Evolutionary conservation across 495 filamentous ascomycete species (phyloP), one percentile per base, ranked within the genome.

Genomic region (Paragyromitra xinjiangensis): DNA sequence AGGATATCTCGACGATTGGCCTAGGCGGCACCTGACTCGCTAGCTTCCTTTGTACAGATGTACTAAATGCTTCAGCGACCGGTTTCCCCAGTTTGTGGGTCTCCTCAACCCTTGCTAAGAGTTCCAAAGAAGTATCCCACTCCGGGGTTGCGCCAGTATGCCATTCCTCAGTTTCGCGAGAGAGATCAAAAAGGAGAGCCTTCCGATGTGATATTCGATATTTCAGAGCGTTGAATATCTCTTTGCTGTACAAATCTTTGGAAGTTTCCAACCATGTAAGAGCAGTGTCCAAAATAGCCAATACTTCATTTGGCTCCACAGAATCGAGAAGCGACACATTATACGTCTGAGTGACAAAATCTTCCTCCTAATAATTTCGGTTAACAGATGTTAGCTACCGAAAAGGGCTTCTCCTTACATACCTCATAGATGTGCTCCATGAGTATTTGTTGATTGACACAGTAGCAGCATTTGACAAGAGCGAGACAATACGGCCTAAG

Each of bases 11-110:
- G 16, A 97, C 92, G 78, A 98, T 94, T 6, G 95, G 93, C 34
- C 95, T 90, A 29, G 95, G 96, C 3, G 95, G 95, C 65, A 97
- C 93, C 4, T 93, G 97, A 80, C 93, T 97, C 7, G 95, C 93
- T 5, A 99, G 85, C 74, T 90, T 91, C 12, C 96, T 88, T 81
- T 99, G 95, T 11, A 98, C 88, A 83, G 96, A 97, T 42, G 90
- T 88, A 79, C 94, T 97, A 83, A 97, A 98, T 1, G 95, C 89
- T 48, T 91, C 89, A 12, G 89, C 86, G 2, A 95, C 90, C 1
- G 88, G 84, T 74, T 86, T 90, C 3, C 89, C 93, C n/a, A 94
- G 80, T 0, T 83, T 73, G 19, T 88, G 86, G 0, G 91, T 89
- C 50, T 87, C 84, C 63, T 86, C 83, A 73, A 95, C 84, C 24